phyloP scores from a whole-genome alignment of 163 green algal species.

The Smithsoniella earleae region DNA sequence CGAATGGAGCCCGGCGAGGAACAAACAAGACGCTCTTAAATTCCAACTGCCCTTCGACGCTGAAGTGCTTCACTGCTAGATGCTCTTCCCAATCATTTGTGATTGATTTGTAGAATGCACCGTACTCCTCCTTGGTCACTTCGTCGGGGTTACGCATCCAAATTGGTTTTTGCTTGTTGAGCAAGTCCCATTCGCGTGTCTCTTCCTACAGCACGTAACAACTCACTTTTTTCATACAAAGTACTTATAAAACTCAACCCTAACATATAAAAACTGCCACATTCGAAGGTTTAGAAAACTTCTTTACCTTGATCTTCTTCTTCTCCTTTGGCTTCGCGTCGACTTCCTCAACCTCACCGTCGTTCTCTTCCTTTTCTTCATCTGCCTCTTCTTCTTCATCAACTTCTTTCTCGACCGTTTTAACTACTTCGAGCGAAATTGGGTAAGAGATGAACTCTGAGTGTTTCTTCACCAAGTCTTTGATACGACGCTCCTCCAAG shows the following conservation, averaged over 20 bases:
- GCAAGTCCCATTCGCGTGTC: constrained; percentile 84
- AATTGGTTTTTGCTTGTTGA: constrained; percentile 98
- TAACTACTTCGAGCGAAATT: constrained; percentile 84
- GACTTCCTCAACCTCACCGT: constrained; percentile 32
- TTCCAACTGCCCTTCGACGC: constrained; percentile 97
- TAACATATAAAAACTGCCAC: too few species aligned
- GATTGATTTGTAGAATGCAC: constrained; percentile 96
- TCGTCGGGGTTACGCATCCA: constrained; percentile 98
- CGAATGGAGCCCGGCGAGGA: constrained; percentile 79
- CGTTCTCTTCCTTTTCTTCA: constrained; percentile 42
- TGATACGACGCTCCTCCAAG: constrained; percentile 83
- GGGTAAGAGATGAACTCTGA: constrained; percentile 99
- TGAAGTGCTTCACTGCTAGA: constrained; percentile 91
- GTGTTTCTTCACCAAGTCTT: constrained; percentile 98
- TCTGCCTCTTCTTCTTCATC: constrained; percentile 50
- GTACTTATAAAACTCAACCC: too few species aligned
- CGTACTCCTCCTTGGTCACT: constrained; percentile 91
- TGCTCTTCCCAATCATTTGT: constrained; percentile 99
- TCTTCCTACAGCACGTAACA: constrained; percentile 76
- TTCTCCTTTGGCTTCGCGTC: constrained; percentile 35
- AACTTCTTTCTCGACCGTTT: constrained; percentile 75
- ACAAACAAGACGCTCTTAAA: constrained; percentile 96
- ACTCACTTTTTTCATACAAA: too few species aligned
- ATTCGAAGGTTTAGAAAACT: too few species aligned
- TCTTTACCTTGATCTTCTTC: constrained; percentile 46